phyloP scores from a whole-genome alignment of 179 eudicot genomes.

The Corrigiola litoralis region DNA sequence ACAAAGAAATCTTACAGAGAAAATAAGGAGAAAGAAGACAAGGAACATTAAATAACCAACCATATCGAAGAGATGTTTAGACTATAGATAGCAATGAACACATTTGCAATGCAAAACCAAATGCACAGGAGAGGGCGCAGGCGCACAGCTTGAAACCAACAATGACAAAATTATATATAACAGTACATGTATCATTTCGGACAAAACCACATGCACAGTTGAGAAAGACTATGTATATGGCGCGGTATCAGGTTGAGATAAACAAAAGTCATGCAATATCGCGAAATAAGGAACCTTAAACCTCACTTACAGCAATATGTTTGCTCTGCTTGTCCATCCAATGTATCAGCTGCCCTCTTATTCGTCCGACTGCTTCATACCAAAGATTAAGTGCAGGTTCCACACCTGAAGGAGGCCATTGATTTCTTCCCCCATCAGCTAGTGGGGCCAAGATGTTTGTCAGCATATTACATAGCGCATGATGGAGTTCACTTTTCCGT shows the following conservation, averaged over 20 bases:
- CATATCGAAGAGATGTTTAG: too few species aligned
- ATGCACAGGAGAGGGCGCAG: not conserved
- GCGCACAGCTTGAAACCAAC: too few species aligned
- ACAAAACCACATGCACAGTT: not conserved
- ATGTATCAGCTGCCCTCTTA: slow-evolving; percentile 73
- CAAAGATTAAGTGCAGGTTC: slow-evolving; percentile 91
- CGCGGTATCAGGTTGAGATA: not conserved
- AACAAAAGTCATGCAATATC: not conserved
- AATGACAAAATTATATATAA: too few species aligned
- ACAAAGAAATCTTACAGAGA: too few species aligned
- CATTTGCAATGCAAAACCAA: not conserved
- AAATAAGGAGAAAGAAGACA: too few species aligned
- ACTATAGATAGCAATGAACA: not conserved
- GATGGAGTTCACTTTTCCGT: slow-evolving; percentile 96
- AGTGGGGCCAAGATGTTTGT: slow-evolving; percentile 93
- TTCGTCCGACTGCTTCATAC: slow-evolving; percentile 99
- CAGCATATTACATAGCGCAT: slow-evolving; percentile 97
- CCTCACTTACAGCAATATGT: slow-evolving; percentile 79
- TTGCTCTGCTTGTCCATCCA: slow-evolving; percentile 99
- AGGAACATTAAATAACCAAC: too few species aligned
- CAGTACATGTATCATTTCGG: too few species aligned
- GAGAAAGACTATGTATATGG: not conserved
- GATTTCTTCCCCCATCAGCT: slow-evolving; percentile 92
- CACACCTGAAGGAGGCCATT: slow-evolving; percentile 97
- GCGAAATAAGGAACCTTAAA: slow-evolving; percentile 5